Percentiles rank a stretch among this genome's conserved stretches.
phyloP scores from a whole-genome alignment of 768 basidiomycete genomes.

The Trametes cubensis region DNA sequence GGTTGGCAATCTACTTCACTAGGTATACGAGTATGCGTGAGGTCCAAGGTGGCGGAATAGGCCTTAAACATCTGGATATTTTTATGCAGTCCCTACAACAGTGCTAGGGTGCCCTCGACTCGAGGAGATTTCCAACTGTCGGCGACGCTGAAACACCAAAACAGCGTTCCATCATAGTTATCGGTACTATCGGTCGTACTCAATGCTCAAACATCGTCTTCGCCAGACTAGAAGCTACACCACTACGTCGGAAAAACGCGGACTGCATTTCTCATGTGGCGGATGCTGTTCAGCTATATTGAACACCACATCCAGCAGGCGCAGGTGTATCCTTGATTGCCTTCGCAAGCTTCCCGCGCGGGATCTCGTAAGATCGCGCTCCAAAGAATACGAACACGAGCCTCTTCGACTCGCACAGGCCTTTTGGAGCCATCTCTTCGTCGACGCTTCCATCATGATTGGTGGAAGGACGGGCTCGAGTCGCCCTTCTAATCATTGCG shows the following conservation, averaged over 20 bases:
- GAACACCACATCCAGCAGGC: neutral
- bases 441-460: conserved; percentile 10
- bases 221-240: neutral
- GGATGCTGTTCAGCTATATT: conserved; percentile 1
- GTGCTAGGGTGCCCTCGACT: no score
- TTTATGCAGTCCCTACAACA: no score
- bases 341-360: conserved; percentile 4
- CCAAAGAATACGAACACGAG: neutral
- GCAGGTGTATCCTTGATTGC: conserved; percentile 11
- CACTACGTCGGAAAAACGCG: neutral
- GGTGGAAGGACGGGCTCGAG: conserved; percentile 3
- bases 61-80: no score
- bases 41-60: no score
- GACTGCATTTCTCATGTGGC: neutral
- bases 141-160: neutral
- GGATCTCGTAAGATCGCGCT: conserved; percentile 21
- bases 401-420: neutral
- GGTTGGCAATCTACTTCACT: no score
- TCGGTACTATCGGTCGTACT: neutral
- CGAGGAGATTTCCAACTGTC: neutral
- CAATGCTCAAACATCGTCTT: neutral
- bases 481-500: neutral
- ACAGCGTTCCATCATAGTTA: neutral
- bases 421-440: neutral
- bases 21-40: no score